Conservation (phyloP, 345 rosid species). For the thale cress (Arabidopsis thaliana) region DNA sequence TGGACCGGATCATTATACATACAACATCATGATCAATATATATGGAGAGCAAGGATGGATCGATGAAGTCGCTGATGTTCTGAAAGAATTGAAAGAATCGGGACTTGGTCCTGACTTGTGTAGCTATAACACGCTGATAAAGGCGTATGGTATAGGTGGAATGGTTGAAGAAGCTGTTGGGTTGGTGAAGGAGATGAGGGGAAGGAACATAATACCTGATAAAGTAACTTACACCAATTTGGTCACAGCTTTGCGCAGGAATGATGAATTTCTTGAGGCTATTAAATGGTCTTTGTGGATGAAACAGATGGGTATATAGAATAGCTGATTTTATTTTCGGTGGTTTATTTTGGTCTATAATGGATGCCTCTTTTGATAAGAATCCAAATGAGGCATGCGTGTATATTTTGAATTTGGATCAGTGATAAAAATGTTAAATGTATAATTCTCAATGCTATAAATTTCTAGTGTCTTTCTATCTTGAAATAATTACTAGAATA, state of each 20-base stretch:
- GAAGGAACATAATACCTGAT: constrained; percentile 69
- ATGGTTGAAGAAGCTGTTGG: constrained; percentile 87
- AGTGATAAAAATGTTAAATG: constrained; percentile 25
- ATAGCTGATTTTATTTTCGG: not conserved
- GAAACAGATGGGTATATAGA: constrained; percentile 78
- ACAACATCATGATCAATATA: constrained; percentile 86
- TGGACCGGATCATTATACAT: constrained; percentile 68
- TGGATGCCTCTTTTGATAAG: constrained; percentile 12
- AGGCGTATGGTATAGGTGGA: constrained; percentile 94
- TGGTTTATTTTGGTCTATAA: constrained; percentile 29
- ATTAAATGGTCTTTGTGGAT: constrained; percentile 96
- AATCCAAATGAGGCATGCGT: constrained; percentile 13
- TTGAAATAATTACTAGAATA: too few species aligned
- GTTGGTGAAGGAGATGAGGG: constrained; percentile 87
- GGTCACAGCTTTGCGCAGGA: constrained; percentile 69
- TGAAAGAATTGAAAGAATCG: constrained; percentile 65
- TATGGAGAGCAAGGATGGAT: constrained; percentile 88
- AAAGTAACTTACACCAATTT: constrained; percentile 75
- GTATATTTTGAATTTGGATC: constrained; percentile 22
- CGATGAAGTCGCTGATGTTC: constrained; percentile 66
- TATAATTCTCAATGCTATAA: constrained; percentile 3
- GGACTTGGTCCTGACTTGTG: constrained; percentile 77
- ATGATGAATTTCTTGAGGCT: constrained; percentile 87
- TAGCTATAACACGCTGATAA: constrained; percentile 92
- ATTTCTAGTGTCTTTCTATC: not conserved